Evolutionary conservation across 2,329 filamentous ascomycete species (phyloP), one percentile per base, ranked within the genome.

Genomic region (Sporothrix humicola): DNA sequence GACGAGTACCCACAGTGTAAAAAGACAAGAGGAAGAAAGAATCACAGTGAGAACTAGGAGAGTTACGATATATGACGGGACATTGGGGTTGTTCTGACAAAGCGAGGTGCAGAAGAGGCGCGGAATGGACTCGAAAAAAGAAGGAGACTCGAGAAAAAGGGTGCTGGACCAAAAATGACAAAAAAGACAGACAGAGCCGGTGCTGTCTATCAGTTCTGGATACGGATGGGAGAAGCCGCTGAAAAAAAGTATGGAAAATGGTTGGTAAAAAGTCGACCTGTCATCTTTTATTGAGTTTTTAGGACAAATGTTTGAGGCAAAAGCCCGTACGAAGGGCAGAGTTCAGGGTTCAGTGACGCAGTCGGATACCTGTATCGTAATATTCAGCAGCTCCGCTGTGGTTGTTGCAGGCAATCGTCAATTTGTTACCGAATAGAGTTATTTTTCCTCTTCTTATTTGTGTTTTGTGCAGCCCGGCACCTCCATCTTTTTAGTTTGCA

Each of bases 41-140:
- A n/a, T 7, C 31, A 17, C 26, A 37, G 23, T n/a, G 31, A 63
- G 31, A n/a, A n/a, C 9, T 42, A 9, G 17, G 42, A 37, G 31
- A 17, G 9, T 2, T 4, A 26, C 31, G 31, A 37, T 37, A 37
- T 37, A 65, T 46, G 59, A 46, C 42, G 59, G 10, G 13, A 20
- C 46, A n/a, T 12, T 26, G 15, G 15, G 65, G 15, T 26, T 56
- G 23, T 54, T 17, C 66, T 69, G 66, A 69, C 66, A 69, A 69
- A 56, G 50, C 50, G 50, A 56, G 48, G 48, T 69, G 50, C 66
- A 69, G 66, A 69, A 48, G 42, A 66, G 42, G 61, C 61, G 61
- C 61, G 23, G 23, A 26, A 66, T 46, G 12, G 61, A 15, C 42
- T 48, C 20, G 42, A 65, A 48, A 66, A 26, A 26, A 48, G 12